Conservation (phyloP, 2,329 filamentous ascomycete species). For the Diaporthe humulicola region DNA sequence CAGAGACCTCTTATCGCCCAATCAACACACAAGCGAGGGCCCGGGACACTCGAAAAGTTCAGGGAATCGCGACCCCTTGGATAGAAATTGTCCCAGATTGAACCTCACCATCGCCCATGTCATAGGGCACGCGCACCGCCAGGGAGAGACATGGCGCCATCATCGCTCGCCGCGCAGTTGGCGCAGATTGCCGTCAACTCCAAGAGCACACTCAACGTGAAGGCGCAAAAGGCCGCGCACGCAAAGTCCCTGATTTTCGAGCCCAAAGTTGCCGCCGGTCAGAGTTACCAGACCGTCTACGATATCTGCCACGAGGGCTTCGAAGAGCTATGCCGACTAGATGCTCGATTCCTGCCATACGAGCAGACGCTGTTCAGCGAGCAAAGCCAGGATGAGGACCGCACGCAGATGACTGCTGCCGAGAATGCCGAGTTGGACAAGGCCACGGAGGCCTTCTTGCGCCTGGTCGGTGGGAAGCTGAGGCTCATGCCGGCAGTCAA, state of each 20-base stretch:
- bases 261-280: constrained; percentile 82
- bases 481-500: constrained; percentile 90
- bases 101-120: constrained; percentile 21
- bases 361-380: constrained; percentile 88
- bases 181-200: constrained; percentile 91
- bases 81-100: constrained; percentile 16
- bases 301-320: constrained; percentile 90
- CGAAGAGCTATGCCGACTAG: constrained; percentile 89
- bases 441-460: constrained; percentile 85
- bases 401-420: constrained; percentile 82
- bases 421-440: constrained; percentile 87
- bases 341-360: constrained; percentile 82
- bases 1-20: constrained; percentile 21
- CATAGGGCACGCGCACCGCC: constrained; percentile 29
- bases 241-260: constrained; percentile 97
- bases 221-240: constrained; percentile 91
- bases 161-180: constrained; percentile 92
- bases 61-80: constrained; percentile 19
- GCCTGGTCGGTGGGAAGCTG: constrained; percentile 80
- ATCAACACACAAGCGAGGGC: constrained; percentile 3
- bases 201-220: constrained; percentile 91
- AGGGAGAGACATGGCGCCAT: constrained; percentile 36
- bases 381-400: constrained; percentile 90
- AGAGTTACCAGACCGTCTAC: constrained; percentile 92
- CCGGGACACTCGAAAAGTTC: constrained; percentile 18